Base-by-base conservation (phyloP, 2,329 filamentous ascomycete genomes). In the Trichoderma sp. region DNA sequence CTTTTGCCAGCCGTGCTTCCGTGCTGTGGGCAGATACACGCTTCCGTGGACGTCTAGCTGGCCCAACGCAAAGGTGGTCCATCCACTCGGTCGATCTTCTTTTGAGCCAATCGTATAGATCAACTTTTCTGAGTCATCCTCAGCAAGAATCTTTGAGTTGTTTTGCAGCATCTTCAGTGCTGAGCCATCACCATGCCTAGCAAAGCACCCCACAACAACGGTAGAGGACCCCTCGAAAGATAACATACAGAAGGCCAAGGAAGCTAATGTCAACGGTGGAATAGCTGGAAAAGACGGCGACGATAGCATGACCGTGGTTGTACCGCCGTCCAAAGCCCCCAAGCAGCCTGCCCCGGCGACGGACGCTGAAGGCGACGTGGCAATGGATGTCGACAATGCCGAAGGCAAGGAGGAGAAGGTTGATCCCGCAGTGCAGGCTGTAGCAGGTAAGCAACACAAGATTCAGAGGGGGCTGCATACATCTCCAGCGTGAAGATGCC, bases 281-380 rank as follows among this genome's bases (percentile, higher is more conserved):
- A 89, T 89, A 81, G 76, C 78, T 24, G 77, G 76, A 75, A 90
- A 89, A 80, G 89, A 93, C 76, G 89, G 86, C 76, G 90, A 92
- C 74, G 89, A 90, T 75, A 90, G 93, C 83, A 93, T 93, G 90
- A 93, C 91, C 61, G 90, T 93, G 72, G 91, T 94, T 75, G 90
- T 93, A 55, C 90, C 91, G 66, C 90, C 90, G 69, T 87, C 89
- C 72, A 93, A 93, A 83, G 82, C 83, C 75, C 82, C 85, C 70
- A 86, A 86, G 77, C 81, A 88, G 81, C 81, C 86, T 69, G 85
- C 89, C 69, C 83, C 83, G 73, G 83, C 85, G 71, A 81, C 83
- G 73, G 88, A 91, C 76, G 84, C 84, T 70, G 90, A 93, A 74
- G 89, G 86, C 63, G 91, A 94, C 78, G 84, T 93, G 71, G 82